These are phyloP conservation scores for Tylopilus cervinicoccineus DNA, from an alignment of 768 basidiomycete species.

Conservation along the genomic window DNA sequence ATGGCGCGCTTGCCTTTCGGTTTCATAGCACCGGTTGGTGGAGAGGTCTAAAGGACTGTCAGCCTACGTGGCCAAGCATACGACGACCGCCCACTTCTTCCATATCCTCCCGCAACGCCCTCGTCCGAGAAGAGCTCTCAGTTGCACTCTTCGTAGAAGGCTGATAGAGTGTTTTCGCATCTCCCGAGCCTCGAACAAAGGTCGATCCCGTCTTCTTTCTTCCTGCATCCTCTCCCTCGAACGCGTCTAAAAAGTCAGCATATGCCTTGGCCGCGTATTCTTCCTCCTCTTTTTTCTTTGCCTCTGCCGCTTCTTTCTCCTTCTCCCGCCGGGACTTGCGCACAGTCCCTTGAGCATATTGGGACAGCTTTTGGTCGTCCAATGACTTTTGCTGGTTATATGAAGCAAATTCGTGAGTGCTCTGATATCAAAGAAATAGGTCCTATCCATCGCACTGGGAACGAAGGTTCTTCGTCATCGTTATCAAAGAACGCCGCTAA, in stretches of 20 bases:
- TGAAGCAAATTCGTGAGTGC: conserved; percentile 57
- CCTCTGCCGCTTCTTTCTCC: conserved; percentile 89
- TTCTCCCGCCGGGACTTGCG: conserved; percentile 90
- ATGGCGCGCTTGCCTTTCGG: conserved; percentile 94
- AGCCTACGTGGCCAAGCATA: neutral
- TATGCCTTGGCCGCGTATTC: conserved; percentile 74
- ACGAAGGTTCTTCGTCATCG: conserved; percentile 80
- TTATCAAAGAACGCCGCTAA: conserved; percentile 82
- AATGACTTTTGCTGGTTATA: conserved; percentile 75
- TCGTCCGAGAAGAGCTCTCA: conserved; percentile 30
- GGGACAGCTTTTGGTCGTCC: conserved; percentile 80
- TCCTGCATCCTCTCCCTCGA: conserved; percentile 64
- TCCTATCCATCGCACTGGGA: conserved; percentile 88
- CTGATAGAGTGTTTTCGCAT: conserved; percentile 36
- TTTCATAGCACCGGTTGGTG: conserved; percentile 54
- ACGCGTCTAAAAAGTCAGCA: conserved; percentile 80
- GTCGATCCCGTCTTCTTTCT: conserved; percentile 49
- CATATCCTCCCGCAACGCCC: conserved; percentile 30
- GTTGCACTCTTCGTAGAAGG: conserved; percentile 34
- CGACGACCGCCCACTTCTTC: conserved; percentile 29
- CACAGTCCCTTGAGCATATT: conserved; percentile 80
- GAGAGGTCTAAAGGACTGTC: conserved; percentile 44
- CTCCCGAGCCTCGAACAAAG: conserved; percentile 59
- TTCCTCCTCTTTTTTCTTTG: conserved; percentile 82
- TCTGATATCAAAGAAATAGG: conserved; percentile 46